Percentiles rank a stretch among this genome's conserved stretches.
phyloP scores from a whole-genome alignment of 148 eudicot species.

The Amaranthus palmeri region DNA sequence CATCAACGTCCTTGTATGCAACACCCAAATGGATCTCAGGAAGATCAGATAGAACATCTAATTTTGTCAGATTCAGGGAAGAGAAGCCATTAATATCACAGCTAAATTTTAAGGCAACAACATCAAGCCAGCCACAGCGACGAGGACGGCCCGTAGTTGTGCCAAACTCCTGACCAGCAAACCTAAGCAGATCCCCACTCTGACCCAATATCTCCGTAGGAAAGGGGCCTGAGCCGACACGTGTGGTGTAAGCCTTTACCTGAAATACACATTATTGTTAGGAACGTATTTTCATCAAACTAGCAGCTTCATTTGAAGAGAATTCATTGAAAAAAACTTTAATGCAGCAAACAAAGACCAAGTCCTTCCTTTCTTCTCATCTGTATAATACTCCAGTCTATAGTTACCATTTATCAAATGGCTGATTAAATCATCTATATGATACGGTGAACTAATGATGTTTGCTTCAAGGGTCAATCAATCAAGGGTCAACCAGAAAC shows the following conservation, averaged over 20 bases:
- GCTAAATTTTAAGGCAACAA: constrained; percentile 74
- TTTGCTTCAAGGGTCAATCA: too few relatives aligned
- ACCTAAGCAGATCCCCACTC: constrained; percentile 79
- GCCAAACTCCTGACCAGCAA: constrained; percentile 97
- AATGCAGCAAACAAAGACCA: background rate
- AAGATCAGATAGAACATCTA: constrained; percentile 88
- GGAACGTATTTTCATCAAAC: background rate
- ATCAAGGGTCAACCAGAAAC: too few relatives aligned
- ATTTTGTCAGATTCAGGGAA: constrained; percentile 81
- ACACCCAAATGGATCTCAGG: constrained; percentile 77
- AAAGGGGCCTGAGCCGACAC: constrained; percentile 98
- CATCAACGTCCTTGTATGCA: constrained; percentile 64
- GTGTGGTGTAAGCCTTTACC: constrained; percentile 98
- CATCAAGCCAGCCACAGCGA: constrained; percentile 98
- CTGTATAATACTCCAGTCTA: too few relatives aligned
- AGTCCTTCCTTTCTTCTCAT: too few relatives aligned
- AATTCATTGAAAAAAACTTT: background rate
- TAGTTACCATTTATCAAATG: too few relatives aligned
- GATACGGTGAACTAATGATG: too few relatives aligned
- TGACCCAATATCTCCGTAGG: constrained; percentile 86
- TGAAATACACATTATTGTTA: constrained; percentile 25
- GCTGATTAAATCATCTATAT: too few relatives aligned
- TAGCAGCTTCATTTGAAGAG: background rate
- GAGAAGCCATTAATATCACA: constrained; percentile 93
- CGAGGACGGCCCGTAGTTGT: constrained; percentile 97